A percentile compares a stretch with the other conserved stretches of the same genome.
These are phyloP conservation scores for Alectoria sarmentosa DNA, from an alignment of 495 filamentous ascomycete species.

Conservation along the genomic window DNA sequence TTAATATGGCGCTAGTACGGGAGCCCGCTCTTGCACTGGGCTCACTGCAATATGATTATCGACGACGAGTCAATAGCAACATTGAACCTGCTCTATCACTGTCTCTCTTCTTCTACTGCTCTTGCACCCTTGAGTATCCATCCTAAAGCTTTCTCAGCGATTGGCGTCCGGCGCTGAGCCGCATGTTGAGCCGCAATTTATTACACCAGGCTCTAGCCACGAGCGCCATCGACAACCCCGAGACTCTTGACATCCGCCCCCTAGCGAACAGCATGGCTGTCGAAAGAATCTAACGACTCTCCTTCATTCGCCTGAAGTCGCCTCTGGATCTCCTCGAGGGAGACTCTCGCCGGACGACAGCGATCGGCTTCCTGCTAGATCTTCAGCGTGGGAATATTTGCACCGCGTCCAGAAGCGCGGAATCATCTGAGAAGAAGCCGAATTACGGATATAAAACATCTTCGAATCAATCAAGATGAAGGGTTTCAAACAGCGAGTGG, in stretches of 20 bases:
- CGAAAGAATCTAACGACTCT: not conserved
- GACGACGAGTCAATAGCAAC: constrained; percentile 8
- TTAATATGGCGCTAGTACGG: constrained; percentile 1
- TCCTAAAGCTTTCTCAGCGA: not conserved
- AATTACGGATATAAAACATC: not conserved
- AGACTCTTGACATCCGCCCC: not conserved
- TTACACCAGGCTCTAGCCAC: constrained; percentile 13
- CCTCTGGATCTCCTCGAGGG: not conserved
- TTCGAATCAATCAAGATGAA: constrained; percentile 63
- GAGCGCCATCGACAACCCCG: constrained; percentile 5
- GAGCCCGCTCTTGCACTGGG: constrained; percentile 17
- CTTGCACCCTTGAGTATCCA: not conserved
- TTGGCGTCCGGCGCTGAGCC: not conserved
- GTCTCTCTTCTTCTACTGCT: not conserved
- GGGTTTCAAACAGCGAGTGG: constrained; percentile 95
- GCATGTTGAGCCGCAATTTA: constrained; percentile 18
- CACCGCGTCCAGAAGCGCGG: not conserved
- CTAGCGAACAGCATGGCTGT: not conserved
- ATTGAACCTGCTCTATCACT: not conserved
- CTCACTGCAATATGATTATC: constrained; percentile 8
- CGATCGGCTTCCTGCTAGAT: not conserved
- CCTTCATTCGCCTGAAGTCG: not conserved
- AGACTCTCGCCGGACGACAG: not conserved
- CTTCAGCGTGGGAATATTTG: not conserved
- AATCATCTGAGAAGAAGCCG: not conserved